Evolutionary conservation across 23 red algal genomes (phyloP), one percentile per base, ranked within the genome.

Genomic region (Gracilaria gracilis): DNA sequence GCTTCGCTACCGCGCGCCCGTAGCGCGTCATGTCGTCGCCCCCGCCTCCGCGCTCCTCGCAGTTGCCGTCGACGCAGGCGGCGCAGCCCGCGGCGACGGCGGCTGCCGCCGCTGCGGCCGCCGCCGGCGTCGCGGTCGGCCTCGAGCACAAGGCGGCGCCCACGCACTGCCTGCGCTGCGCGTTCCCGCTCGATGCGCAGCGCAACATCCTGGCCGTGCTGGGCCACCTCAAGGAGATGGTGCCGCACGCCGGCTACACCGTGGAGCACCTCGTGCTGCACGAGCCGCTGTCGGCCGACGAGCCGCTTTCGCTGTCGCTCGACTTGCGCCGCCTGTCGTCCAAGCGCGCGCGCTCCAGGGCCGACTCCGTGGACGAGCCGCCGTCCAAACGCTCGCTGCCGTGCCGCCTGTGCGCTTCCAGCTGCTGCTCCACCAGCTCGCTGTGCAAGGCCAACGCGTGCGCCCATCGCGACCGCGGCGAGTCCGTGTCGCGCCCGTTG

Each of bases 361-460:
- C 33, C 31, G 65, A 23, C 7, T 72, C 61, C 9, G 29, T 33
- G 3, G 65, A 86, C 2, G 62, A 67, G 66, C 61, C 65, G 40
- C 82, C 82, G 7, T 38, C 20, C 48, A 86, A 86, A 21, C 59
- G 49, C 61, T 55, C 47, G 15, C 24, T 35, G 28, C 40, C 82
- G 24, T 86, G 82, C 25, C 28, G 82, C 14, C 32, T 86, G 51
- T 86, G 82, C 48, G 79, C 79, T 37, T 72, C 82, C 20, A 53
- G 40, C n/a, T 90, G 73, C 57, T 90, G 87, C 39, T 90, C 87
- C 24, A 42, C 87, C 35, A 90, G 57, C 87, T 80, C 87, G 37
- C 64, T 90, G 17, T 79, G 87, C 32, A 79, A 75, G 48, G 73
- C 87, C n/a, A 79, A 80, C 62, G 87, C 48, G 21, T 90, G 87